Percentiles rank a stretch among this genome's conserved stretches.
Evolutionary conservation across 2,329 filamentous ascomycete genomes (phyloP).

Genomic region (Stachybotrys elegans): DNA sequence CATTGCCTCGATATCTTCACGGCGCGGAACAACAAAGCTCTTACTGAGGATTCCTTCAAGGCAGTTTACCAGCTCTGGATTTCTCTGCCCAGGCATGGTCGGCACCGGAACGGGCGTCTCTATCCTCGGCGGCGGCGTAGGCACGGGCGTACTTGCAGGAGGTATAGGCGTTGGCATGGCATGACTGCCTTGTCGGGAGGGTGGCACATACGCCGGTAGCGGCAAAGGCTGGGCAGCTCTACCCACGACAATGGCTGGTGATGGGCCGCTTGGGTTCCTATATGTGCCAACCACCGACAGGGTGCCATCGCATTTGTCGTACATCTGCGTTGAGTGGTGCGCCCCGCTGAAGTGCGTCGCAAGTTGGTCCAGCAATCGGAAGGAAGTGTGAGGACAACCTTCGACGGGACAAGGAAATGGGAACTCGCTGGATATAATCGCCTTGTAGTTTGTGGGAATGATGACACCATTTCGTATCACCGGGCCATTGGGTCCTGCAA

Average conservation of each 20-base stretch:
- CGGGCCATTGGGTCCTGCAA: too few relatives aligned
- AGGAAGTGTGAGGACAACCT: slow-evolving; percentile 25
- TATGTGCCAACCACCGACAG: slow-evolving; percentile 23
- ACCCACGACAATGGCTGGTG: slow-evolving; percentile 23
- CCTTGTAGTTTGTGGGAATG: slow-evolving; percentile 26
- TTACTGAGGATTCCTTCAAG: too few relatives aligned
- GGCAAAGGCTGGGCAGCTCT: too few relatives aligned
- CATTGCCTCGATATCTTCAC: slow-evolving; percentile 20
- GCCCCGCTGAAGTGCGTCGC: slow-evolving; percentile 19
- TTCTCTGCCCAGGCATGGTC: too few relatives aligned
- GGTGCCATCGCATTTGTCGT: slow-evolving; percentile 37
- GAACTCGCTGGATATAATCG: slow-evolving; percentile 12
- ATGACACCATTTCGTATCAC: slow-evolving; percentile 25
- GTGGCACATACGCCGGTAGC: too few relatives aligned
- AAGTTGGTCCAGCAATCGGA: slow-evolving; percentile 17
- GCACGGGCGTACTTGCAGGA: neutral
- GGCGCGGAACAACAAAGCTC: neutral
- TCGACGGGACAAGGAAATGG: slow-evolving; percentile 33
- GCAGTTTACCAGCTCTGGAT: too few relatives aligned
- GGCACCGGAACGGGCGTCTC: neutral
- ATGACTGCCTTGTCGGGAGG: too few relatives aligned
- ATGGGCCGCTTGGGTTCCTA: slow-evolving; percentile 12
- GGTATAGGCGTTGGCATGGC: too few relatives aligned
- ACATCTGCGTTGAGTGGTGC: slow-evolving; percentile 22
- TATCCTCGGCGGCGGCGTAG: neutral